A percentile compares a stretch with the other conserved stretches of the same genome.
These are phyloP conservation scores for Suillus subalutaceus DNA, from an alignment of 768 basidiomycete genomes.

Conservation along the genomic window DNA sequence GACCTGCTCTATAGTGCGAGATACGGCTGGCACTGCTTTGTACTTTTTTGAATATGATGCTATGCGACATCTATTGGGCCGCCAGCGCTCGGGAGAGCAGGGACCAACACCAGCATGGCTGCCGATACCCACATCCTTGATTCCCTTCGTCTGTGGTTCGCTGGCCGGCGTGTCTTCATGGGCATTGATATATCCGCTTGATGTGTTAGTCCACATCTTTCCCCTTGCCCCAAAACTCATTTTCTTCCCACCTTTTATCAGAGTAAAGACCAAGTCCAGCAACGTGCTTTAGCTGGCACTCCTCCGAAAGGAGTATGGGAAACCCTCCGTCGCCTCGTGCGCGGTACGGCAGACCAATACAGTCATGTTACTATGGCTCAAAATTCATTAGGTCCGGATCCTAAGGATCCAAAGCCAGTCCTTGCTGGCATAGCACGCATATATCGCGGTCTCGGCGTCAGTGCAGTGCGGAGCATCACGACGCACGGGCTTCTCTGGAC, in stretches of 20 bases:
- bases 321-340: constrained; percentile 77
- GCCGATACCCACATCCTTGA: constrained; percentile 74
- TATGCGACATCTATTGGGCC: constrained; percentile 84
- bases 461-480: constrained; percentile 87
- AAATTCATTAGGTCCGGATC: constrained; percentile 66
- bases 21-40: constrained; percentile 85
- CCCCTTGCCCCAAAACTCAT: constrained; percentile 4
- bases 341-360: constrained; percentile 52
- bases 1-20: constrained; percentile 60
- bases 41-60: constrained; percentile 96
- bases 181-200: constrained; percentile 92
- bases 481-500: constrained; percentile 96
- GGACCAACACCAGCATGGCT: constrained; percentile 83
- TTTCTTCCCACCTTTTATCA: constrained; percentile 29
- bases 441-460: constrained; percentile 94
- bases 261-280: constrained; percentile 95
- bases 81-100: constrained; percentile 77
- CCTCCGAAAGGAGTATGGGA: constrained; percentile 69
- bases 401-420: constrained; percentile 73
- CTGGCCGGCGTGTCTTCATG: constrained; percentile 88
- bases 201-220: constrained; percentile 64
- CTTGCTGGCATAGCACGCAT: constrained; percentile 79
- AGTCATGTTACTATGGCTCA: constrained; percentile 9
- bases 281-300: constrained; percentile 83
- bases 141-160: constrained; percentile 92